Conservation (phyloP, 805 yeast species). For the Cyberlindnera bimundalis region DNA sequence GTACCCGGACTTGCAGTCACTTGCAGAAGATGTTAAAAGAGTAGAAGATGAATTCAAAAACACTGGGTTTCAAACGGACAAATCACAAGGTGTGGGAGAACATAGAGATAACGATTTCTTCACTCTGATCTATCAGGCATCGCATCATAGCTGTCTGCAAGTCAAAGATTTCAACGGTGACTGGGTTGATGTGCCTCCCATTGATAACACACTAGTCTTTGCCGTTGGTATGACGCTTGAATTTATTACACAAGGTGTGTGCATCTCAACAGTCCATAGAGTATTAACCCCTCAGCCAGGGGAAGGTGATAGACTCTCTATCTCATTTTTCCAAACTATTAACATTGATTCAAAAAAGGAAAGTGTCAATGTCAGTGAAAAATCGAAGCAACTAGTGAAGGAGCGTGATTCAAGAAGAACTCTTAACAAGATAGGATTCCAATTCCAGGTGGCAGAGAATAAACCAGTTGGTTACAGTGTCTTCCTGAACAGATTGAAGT, state of each 20-base stretch:
- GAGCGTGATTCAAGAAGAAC: constrained; percentile 20
- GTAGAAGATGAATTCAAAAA: constrained; percentile 43
- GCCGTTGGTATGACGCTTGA: constrained; percentile 49
- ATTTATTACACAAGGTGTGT: constrained; percentile 44
- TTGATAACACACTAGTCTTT: constrained; percentile 40
- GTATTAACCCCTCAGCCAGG: constrained; percentile 32
- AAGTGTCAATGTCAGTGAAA: constrained; percentile 16
- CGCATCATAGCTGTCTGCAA: constrained; percentile 41
- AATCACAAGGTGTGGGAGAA: constrained; percentile 35
- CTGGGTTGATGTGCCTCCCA: constrained; percentile 44
- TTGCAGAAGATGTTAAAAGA: constrained; percentile 21
- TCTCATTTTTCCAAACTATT: constrained; percentile 48
- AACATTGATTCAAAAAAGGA: constrained; percentile 30
- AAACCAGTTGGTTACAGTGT: constrained; percentile 46
- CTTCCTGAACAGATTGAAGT: constrained; percentile 44
- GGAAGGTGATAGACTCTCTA: constrained; percentile 36
- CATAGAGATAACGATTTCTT: constrained; percentile 65
- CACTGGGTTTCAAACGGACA: constrained; percentile 36
- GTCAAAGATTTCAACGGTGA: constrained; percentile 45
- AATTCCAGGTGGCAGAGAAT: constrained; percentile 23
- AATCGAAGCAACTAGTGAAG: constrained; percentile 16
- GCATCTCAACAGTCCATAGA: constrained; percentile 48
- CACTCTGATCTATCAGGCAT: constrained; percentile 58
- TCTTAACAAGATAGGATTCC: constrained; percentile 26
- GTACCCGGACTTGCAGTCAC: constrained; percentile 35